phyloP scores from a whole-genome alignment of 768 basidiomycete species.

The Terana coerulea region DNA sequence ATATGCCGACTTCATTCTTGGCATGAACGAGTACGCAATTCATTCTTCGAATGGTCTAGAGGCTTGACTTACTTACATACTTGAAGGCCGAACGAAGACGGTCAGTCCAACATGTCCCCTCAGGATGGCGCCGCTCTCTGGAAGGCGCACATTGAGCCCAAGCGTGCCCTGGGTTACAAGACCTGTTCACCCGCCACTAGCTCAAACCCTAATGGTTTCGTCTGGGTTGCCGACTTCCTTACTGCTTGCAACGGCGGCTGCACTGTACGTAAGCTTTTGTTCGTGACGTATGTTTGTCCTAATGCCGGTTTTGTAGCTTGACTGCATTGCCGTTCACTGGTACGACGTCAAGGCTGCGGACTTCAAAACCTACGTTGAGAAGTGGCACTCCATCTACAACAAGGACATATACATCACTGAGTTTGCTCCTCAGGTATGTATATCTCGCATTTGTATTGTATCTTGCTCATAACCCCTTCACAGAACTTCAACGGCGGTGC shows the following conservation, averaged over 20 bases:
- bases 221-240: slow-evolving; percentile 66
- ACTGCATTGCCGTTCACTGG: slow-evolving; percentile 59
- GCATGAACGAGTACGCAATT: slow-evolving; percentile 68
- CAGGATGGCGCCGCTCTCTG: slow-evolving; percentile 49
- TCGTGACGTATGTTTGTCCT: background rate
- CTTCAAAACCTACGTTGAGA: slow-evolving; percentile 49
- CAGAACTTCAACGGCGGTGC: slow-evolving; percentile 51
- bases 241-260: slow-evolving; percentile 44
- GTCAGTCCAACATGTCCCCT: slow-evolving; percentile 61
- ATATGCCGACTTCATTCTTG: slow-evolving; percentile 49
- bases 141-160: slow-evolving; percentile 57
- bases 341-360: slow-evolving; percentile 52
- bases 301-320: slow-evolving; percentile 37
- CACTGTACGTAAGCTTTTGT: slow-evolving; percentile 38
- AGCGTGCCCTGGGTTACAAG: slow-evolving; percentile 50
- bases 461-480: background rate
- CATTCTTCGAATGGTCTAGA: slow-evolving; percentile 23
- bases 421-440: slow-evolving; percentile 56
- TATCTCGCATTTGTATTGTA: background rate
- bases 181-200: slow-evolving; percentile 69
- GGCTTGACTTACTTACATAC: too few relatives aligned
- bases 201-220: slow-evolving; percentile 49
- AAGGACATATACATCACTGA: slow-evolving; percentile 62
- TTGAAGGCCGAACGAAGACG: slow-evolving; percentile 62
- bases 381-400: slow-evolving; percentile 42